Evolutionary conservation across 225 moss, liverwort and hornwort genomes (phyloP).

Genomic region (Bryum argenteum): DNA sequence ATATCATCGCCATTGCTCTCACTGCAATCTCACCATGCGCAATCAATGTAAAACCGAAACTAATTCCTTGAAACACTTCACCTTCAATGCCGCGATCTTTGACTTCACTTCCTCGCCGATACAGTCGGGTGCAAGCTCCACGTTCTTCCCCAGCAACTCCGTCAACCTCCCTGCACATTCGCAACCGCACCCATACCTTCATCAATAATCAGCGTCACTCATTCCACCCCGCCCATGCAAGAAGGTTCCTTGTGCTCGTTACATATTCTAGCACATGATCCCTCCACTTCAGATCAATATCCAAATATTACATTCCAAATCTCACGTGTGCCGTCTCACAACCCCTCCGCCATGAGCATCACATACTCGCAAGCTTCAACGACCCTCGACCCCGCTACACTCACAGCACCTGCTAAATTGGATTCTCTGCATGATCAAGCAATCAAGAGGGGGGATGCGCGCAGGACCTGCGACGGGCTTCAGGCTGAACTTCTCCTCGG

Average conservation of each 20-base stretch:
- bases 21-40: background rate
- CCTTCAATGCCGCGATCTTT: conserved; percentile 65
- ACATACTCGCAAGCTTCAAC: background rate
- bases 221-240: background rate
- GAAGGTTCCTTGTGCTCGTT: too few relatives aligned
- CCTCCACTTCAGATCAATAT: too few relatives aligned
- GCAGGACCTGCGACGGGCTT: conserved; percentile 80
- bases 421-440: background rate
- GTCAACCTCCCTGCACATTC: conserved; percentile 48
- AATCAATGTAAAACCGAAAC: background rate
- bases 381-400: background rate
- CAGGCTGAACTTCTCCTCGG: conserved; percentile 96
- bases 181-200: background rate
- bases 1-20: background rate
- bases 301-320: too few relatives aligned
- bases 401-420: background rate
- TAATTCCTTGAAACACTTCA: background rate
- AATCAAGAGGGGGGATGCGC: background rate
- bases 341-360: background rate
- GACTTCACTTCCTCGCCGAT: conserved; percentile 72
- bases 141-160: conserved; percentile 60
- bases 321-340: too few relatives aligned
- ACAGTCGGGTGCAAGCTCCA: conserved; percentile 72
- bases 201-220: background rate
- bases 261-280: too few relatives aligned